Conservation (phyloP, 768 basidiomycete species). For the Gelatoporia subvermispora region DNA sequence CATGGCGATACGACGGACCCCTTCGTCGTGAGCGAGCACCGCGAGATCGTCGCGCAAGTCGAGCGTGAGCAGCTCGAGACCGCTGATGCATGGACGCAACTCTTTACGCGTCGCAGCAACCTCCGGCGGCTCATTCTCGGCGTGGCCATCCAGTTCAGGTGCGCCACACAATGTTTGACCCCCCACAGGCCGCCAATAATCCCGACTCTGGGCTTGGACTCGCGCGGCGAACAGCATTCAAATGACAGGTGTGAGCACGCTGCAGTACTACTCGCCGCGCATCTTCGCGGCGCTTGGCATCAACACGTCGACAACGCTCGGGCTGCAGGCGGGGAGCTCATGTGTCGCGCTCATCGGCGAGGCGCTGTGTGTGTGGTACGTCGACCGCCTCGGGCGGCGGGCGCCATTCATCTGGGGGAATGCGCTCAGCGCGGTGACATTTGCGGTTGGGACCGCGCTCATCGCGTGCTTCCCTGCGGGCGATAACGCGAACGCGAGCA, state of each 20-base stretch:
- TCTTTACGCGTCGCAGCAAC: slow-evolving; percentile 39
- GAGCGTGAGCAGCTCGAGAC: slow-evolving; percentile 15
- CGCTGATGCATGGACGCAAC: slow-evolving; percentile 30
- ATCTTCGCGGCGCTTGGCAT: slow-evolving; percentile 17
- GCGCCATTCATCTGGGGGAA: slow-evolving; percentile 19
- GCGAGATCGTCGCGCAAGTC: slow-evolving; percentile 19
- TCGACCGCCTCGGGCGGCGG: slow-evolving; percentile 21
- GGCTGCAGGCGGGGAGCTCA: slow-evolving; percentile 51
- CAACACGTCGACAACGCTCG: slow-evolving; percentile 31
- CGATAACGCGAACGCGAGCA: slow-evolving; percentile 15
- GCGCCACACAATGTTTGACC: slow-evolving; percentile 2
- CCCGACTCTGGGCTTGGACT: too few relatives aligned
- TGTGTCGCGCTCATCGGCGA: slow-evolving; percentile 51
- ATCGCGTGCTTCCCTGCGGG: slow-evolving; percentile 20
- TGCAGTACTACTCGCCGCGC: slow-evolving; percentile 25
- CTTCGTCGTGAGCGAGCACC: slow-evolving; percentile 35
- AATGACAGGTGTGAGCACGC: slow-evolving; percentile 54
- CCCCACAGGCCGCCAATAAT: slow-evolving; percentile 32
- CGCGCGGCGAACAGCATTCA: too few relatives aligned
- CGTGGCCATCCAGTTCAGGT: slow-evolving; percentile 22
- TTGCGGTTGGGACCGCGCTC: slow-evolving; percentile 21
- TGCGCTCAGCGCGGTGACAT: slow-evolving; percentile 18
- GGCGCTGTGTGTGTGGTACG: slow-evolving; percentile 22
- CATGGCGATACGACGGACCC: slow-evolving; percentile 41
- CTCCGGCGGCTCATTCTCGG: slow-evolving; percentile 43